These are phyloP conservation scores for Skeletonema menzelii DNA, from an alignment of 108 stramenopile species.

Conservation along the genomic window DNA sequence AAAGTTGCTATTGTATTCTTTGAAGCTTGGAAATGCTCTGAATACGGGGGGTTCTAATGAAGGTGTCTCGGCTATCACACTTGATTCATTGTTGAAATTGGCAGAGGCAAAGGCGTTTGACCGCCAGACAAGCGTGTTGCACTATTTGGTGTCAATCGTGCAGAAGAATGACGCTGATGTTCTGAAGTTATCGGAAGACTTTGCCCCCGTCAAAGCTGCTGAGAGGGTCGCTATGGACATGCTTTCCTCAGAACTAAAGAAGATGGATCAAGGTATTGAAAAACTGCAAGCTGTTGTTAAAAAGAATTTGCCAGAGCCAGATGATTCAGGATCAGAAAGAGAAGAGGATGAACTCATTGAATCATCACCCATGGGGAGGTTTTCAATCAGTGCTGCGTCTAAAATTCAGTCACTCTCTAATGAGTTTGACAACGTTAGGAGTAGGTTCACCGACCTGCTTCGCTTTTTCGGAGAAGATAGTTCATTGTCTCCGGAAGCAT, in stretches of 20 bases:
- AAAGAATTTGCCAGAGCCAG: slow-evolving; percentile 7
- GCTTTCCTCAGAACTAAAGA: slow-evolving; percentile 29
- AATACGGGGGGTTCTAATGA: slow-evolving; percentile 41
- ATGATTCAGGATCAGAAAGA: slow-evolving; percentile 6
- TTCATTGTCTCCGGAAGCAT: slow-evolving; percentile 32
- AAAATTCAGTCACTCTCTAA: slow-evolving; percentile 20
- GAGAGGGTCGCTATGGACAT: slow-evolving; percentile 45
- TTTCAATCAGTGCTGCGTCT: slow-evolving; percentile 31
- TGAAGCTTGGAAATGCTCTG: slow-evolving; percentile 45
- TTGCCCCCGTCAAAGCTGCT: slow-evolving; percentile 43
- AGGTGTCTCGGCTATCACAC: slow-evolving; percentile 43
- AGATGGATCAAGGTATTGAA: slow-evolving; percentile 26
- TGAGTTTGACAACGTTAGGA: slow-evolving; percentile 20
- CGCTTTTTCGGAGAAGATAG: slow-evolving; percentile 43
- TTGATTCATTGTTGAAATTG: slow-evolving; percentile 42
- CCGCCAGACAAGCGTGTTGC: slow-evolving; percentile 45
- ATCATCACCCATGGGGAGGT: slow-evolving; percentile 33
- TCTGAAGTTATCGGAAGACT: slow-evolving; percentile 37
- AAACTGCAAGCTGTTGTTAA: slow-evolving; percentile 23
- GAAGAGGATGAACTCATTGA: slow-evolving; percentile 32
- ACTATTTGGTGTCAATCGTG: slow-evolving; percentile 49
- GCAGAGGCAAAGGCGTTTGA: slow-evolving; percentile 51
- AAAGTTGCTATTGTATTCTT: slow-evolving; percentile 40
- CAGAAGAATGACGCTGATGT: slow-evolving; percentile 51
- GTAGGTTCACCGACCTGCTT: slow-evolving; percentile 24